phyloP scores from a whole-genome alignment of 768 basidiomycete genomes.

The Panellus pusillus region DNA sequence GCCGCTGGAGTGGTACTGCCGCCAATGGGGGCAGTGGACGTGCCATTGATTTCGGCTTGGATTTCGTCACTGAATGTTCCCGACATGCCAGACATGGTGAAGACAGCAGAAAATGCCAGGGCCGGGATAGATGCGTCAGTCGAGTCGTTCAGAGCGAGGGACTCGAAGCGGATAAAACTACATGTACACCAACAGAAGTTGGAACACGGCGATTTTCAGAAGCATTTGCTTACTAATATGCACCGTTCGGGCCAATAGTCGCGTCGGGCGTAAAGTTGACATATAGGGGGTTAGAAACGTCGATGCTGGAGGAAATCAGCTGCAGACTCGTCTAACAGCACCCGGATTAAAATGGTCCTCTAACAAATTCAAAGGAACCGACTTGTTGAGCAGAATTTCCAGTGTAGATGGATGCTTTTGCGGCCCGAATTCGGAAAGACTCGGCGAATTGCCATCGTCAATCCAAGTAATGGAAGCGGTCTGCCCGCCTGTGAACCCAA shows the following conservation, averaged over 20 bases:
- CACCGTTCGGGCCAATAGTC: constrained; percentile 53
- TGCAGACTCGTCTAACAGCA: constrained; percentile 54
- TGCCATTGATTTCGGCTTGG: constrained; percentile 59
- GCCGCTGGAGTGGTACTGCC: constrained; percentile 35
- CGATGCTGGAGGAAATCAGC: constrained; percentile 41
- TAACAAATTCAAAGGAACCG: constrained; percentile 1
- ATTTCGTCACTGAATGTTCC: constrained; percentile 63
- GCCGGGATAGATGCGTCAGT: constrained; percentile 52
- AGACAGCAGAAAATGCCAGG: constrained; percentile 77
- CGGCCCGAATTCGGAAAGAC: constrained; percentile 51
- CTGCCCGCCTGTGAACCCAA: constrained; percentile 52
- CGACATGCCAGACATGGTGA: constrained; percentile 66
- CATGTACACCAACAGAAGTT: not conserved
- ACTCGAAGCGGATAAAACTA: constrained; percentile 81
- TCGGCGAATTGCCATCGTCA: constrained; percentile 50
- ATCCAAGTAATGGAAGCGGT: constrained; percentile 55
- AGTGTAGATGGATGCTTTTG: constrained; percentile 57
- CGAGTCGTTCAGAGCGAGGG: constrained; percentile 52
- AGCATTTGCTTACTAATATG: constrained; percentile 50
- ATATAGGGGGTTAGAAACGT: constrained; percentile 50
- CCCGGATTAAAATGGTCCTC: not conserved
- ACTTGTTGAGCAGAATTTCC: constrained; percentile 69
- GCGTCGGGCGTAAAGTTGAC: constrained; percentile 53
- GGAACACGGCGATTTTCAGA: not conserved
- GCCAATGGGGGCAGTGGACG: constrained; percentile 58